Evolutionary conservation across 2,329 filamentous ascomycete genomes (phyloP), one percentile per base, ranked within the genome.

Genomic region (Pseudopyricularia javanii): DNA sequence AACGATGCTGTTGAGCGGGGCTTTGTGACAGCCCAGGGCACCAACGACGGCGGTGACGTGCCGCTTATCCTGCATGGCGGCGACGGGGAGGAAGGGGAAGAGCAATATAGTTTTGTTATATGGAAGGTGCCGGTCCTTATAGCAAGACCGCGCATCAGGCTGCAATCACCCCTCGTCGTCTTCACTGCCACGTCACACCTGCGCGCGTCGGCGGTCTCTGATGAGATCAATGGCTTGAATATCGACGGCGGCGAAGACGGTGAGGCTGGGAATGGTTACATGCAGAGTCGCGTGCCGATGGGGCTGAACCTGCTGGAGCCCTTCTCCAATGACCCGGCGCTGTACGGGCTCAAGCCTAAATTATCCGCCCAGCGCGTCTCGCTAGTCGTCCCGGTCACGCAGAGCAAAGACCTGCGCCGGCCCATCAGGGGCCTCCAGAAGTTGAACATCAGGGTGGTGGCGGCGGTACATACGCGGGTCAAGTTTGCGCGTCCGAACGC

Each of bases 281-380:
- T 91, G 32, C 78, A 79, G 34, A 88, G 83, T 61, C 79, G 82
- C 54, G 68, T 83, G 26, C 82, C 87, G 0, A 77, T 83, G 7
- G 83, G 85, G 2, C 73, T 88, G 56, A 93, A 91, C 64, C 72
- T 91, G n/a, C 77, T 93, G 14, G 83, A 87, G 62, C 78, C 87
- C 3, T 86, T 91, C 56, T 74, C 76, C 51, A 73, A 73, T 56
- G 86, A 90, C 61, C 78, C 82, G 22, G 76, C 75, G 26, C 70
- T 89, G 17, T 71, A 70, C 15, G 80, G 82, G 34, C 69, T 80
- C 26, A 74, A 75, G 58, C 85, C 87, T 48, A 78, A 79, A 30
- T 72, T 93, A 2, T 89, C 86, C 9, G 85, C 87, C 5, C 73
- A 86, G 55, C 76, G 86, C 49, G 85, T 91, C 33, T 88, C 84